phyloP scores from a whole-genome alignment of 148 eudicot species.

The Amaranthus palmeri region DNA sequence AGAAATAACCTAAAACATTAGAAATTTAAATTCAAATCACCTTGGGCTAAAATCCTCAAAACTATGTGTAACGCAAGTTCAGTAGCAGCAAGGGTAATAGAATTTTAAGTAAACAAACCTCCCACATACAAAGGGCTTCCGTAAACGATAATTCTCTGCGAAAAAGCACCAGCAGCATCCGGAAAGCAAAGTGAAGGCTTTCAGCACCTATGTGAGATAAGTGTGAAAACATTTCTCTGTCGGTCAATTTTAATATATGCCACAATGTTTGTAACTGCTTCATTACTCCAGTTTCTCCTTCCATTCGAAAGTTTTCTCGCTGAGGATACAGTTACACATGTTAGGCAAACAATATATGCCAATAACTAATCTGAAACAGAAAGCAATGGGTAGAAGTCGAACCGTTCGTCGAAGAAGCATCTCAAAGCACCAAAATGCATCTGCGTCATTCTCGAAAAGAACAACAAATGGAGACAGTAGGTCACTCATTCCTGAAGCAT shows the following conservation, averaged over 20 bases:
- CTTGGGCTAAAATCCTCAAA: not conserved
- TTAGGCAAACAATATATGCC: slow-evolving; percentile 11
- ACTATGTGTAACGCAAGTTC: not conserved
- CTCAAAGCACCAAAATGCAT: slow-evolving; percentile 99
- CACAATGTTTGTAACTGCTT: slow-evolving; percentile 90
- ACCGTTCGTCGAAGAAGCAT: slow-evolving; percentile 97
- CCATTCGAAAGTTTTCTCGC: slow-evolving; percentile 93
- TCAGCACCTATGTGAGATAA: slow-evolving; percentile 90
- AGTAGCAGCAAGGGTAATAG: not conserved
- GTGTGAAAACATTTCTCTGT: slow-evolving; percentile 83
- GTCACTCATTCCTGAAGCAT: slow-evolving; percentile 87
- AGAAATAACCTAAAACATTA: not conserved
- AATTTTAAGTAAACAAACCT: slow-evolving; percentile 63
- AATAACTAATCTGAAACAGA: slow-evolving; percentile 5
- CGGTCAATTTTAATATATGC: slow-evolving; percentile 79
- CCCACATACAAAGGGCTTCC: slow-evolving; percentile 98
- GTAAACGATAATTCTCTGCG: slow-evolving; percentile 90
- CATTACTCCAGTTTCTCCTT: slow-evolving; percentile 96
- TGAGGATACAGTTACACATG: slow-evolving; percentile 27
- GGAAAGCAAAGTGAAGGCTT: slow-evolving; percentile 97
- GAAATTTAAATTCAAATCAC: not conserved
- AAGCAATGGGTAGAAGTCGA: slow-evolving; percentile 14
- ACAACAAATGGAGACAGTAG: slow-evolving; percentile 91
- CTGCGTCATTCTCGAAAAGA: slow-evolving; percentile 95
- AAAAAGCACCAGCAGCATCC: slow-evolving; percentile 94